Evolutionary conservation across 2,329 filamentous ascomycete species (phyloP).

Genomic region (Gaeumannomyces tritici): DNA sequence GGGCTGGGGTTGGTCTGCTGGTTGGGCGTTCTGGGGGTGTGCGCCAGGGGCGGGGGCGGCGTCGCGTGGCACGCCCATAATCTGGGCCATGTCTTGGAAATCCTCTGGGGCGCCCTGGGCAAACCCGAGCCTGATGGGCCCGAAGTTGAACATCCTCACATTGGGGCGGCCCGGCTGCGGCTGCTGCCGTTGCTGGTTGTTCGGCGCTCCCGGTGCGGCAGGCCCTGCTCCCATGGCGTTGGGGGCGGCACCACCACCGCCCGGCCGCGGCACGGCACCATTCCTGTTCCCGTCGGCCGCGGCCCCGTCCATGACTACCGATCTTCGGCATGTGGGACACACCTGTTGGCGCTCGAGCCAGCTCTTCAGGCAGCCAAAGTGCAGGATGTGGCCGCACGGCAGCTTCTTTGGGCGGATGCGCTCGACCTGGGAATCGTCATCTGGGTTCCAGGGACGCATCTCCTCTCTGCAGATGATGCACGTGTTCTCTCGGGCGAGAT

Average conservation of each 20-base stretch:
- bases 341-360: constrained; percentile 97
- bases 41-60: constrained; percentile 11
- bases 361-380: constrained; percentile 88
- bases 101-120: constrained; percentile 58
- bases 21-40: not conserved
- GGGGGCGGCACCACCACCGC: not conserved
- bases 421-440: constrained; percentile 64
- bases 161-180: constrained; percentile 12
- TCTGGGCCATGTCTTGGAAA: constrained; percentile 57
- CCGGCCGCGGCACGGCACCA: constrained; percentile 12
- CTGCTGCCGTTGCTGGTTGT: constrained; percentile 17
- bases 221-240: constrained; percentile 15
- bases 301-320: constrained; percentile 54
- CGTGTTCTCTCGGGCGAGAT: constrained; percentile 77
- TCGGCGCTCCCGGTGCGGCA: constrained; percentile 21
- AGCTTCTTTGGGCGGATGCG: constrained; percentile 87
- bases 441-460: constrained; percentile 70
- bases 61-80: constrained; percentile 39
- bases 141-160: constrained; percentile 38
- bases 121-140: constrained; percentile 66
- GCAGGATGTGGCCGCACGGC: constrained; percentile 89
- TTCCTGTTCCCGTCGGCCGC: constrained; percentile 14
- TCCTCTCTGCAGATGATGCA: constrained; percentile 97
- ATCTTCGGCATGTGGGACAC: constrained; percentile 84
- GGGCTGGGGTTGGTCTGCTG: not conserved